phyloP scores from a whole-genome alignment of 1,284 basidiomycete species.

The Tilletia indica region DNA sequence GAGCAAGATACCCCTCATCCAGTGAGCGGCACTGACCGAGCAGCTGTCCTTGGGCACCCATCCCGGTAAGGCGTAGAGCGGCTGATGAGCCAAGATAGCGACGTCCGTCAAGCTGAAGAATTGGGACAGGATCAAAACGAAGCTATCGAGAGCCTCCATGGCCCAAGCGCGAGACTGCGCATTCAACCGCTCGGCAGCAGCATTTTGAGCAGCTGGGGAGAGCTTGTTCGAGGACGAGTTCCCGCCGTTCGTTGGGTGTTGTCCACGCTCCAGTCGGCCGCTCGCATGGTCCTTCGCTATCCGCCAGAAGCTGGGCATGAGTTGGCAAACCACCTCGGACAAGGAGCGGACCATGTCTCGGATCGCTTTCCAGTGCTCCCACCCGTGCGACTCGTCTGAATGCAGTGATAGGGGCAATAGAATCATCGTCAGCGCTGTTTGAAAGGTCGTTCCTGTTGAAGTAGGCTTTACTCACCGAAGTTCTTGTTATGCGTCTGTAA shows the following conservation, averaged over 20 bases:
- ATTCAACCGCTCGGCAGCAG: slow-evolving; percentile 65
- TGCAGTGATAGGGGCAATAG: not conserved
- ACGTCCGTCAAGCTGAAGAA: slow-evolving; percentile 78
- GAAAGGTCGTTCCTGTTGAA: not conserved
- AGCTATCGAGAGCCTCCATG: slow-evolving; percentile 81
- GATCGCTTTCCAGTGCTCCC: slow-evolving; percentile 70
- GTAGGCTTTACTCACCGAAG: not conserved
- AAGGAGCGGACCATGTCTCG: slow-evolving; percentile 64
- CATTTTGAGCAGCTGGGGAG: not conserved
- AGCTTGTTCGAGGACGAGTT: not conserved
- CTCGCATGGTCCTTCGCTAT: slow-evolving; percentile 87
- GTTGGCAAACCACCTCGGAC: slow-evolving; percentile 61
- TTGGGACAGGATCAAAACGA: slow-evolving; percentile 79
- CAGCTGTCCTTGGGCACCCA: slow-evolving; percentile 75
- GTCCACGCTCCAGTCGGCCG: slow-evolving; percentile 60
- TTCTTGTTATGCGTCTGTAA: not conserved
- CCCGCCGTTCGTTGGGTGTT: not conserved
- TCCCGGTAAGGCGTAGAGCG: slow-evolving; percentile 62
- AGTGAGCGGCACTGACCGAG: slow-evolving; percentile 78
- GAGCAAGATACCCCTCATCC: slow-evolving; percentile 72
- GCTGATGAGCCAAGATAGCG: slow-evolving; percentile 65
- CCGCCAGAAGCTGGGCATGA: slow-evolving; percentile 88
- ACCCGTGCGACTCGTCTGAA: slow-evolving; percentile 2
- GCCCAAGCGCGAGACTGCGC: slow-evolving; percentile 86
- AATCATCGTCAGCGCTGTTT: not conserved